Base-by-base conservation (phyloP, 371 early-diverging fungal genomes). In the Lichtheimia hyalospora region DNA sequence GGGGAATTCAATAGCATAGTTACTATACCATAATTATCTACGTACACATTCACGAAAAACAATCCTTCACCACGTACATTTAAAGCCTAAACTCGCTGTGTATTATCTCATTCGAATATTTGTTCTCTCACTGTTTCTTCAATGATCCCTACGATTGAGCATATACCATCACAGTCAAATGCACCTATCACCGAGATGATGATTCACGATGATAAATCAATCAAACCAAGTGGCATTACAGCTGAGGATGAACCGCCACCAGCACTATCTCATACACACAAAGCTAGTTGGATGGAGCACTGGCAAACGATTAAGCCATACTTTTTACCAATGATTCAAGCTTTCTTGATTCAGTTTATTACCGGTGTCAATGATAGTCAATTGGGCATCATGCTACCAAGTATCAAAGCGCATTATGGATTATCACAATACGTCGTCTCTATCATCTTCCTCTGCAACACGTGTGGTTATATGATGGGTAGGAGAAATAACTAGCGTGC, bases 351-450 rank as follows among this genome's bases (percentile, higher is more conserved):
- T 13, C 65, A 62, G 23, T 52, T 64, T 13, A 20, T 64, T 14
- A 43, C 60, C 5, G 71, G 71, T 13, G 15, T 71, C 8, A 67
- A 71, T 23, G 71, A 71, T 28, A 60, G 66, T 49, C 61, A 62
- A 15, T 54, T 69, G 41, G 67, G 71, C 52, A 67, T 71, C 48
- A 67, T 71, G 20, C 57, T 71, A 4, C 71, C 71, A 13, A 61
- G 64, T 14, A 64, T 71, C 23, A 63, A 64, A 42, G 60, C 62
- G 3, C 64, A 67, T 15, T 71, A 71, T 57, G 59, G 53, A 24
- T 28, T 71, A 15, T 43, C 55, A n/a, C 67, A 71, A 20, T 62
- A 60, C 21, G 62, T 71, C n/a, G 67, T 67, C 7, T 64, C 67
- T 20, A 58, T 67, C 41, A 55, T 71, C 23, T 67, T 71, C 24